phyloP scores from a whole-genome alignment of 1,284 basidiomycete species.

The Leccinum subrobustum region DNA sequence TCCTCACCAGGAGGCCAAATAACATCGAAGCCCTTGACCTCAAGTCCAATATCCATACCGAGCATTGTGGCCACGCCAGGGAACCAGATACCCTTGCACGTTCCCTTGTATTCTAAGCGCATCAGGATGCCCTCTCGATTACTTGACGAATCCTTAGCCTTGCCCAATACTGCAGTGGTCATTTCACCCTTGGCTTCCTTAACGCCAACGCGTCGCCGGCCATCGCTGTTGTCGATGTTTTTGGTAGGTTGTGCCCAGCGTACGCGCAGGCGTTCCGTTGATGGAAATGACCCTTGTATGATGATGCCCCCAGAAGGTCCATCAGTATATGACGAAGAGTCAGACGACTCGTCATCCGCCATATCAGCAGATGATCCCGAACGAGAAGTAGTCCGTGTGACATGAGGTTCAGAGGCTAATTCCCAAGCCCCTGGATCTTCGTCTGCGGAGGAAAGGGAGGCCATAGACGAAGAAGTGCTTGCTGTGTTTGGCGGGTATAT shows the following conservation, averaged over 20 bases:
- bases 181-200: conserved; percentile 64
- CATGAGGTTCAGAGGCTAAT: conserved; percentile 72
- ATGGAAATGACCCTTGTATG: conserved; percentile 76
- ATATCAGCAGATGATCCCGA: conserved; percentile 62
- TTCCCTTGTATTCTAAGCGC: conserved; percentile 66
- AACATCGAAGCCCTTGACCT: conserved; percentile 61
- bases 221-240: conserved; percentile 45
- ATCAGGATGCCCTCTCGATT: conserved; percentile 62
- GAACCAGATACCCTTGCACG: conserved; percentile 74
- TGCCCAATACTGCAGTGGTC: conserved; percentile 57
- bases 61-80: conserved; percentile 77
- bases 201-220: conserved; percentile 65
- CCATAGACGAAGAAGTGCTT: conserved; percentile 57
- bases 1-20: conserved; percentile 59
- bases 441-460: conserved; percentile 72
- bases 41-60: conserved; percentile 72
- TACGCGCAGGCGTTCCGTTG: conserved; percentile 68
- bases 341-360: conserved; percentile 80
- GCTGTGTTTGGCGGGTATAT: conserved; percentile 58
- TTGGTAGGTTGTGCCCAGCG: conserved; percentile 73
- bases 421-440: conserved; percentile 70
- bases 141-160: conserved; percentile 38
- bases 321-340: conserved; percentile 52
- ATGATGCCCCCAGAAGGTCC: conserved; percentile 60
- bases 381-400: conserved; percentile 57